Base-by-base conservation (phyloP, 2,329 filamentous ascomycete genomes). In the Xylaria sp. region DNA sequence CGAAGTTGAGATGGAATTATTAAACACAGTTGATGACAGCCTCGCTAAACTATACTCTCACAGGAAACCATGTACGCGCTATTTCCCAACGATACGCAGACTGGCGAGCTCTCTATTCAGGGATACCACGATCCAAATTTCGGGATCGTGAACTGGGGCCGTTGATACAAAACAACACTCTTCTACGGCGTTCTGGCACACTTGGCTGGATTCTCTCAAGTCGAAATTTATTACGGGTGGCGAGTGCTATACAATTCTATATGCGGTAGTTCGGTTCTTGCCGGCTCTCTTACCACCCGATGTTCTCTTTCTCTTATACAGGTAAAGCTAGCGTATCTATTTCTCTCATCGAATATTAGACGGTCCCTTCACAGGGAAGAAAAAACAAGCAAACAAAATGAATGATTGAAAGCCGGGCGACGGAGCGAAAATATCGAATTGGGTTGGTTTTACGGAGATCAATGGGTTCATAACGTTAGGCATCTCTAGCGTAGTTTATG, bases 31-130 rank as follows among this genome's bases (percentile, higher is more conserved):
- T 66, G 59, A 63, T 36, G 40, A 11, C 36, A 54, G 10, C 9
- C 15, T 59, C 42, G 40, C 57, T 59, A 28, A 59, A 17, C 40
- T 48, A 6, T 26, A 2, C 23, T 15, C 17, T 38, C 15, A 15
- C 40, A 81, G 80, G 79, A 81, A 28, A 75, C 77, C 26, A 77
- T 82, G 70, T 80, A 79, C 65, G 68, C 74, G 7, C 75, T 82
- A 2, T 82, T 82, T 70, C 80, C 78, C 9, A 76, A 76, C 42
- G 80, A 82, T 58, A 80, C 80, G 4, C 78, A 77, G 59, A 82
- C 80, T 9, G 81, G 80, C 53, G 79, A 79, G 44, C 70, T 82
- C 48, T 80, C 75, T 40, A 77, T 82, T 15, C 78, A 79, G 7
- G 80, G 79, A 4, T 82, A 80, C 59, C 72, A 80, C 58, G 79